These are phyloP conservation scores for Glaciozyma martinii DNA, from an alignment of 768 basidiomycete species.

Conservation along the genomic window DNA sequence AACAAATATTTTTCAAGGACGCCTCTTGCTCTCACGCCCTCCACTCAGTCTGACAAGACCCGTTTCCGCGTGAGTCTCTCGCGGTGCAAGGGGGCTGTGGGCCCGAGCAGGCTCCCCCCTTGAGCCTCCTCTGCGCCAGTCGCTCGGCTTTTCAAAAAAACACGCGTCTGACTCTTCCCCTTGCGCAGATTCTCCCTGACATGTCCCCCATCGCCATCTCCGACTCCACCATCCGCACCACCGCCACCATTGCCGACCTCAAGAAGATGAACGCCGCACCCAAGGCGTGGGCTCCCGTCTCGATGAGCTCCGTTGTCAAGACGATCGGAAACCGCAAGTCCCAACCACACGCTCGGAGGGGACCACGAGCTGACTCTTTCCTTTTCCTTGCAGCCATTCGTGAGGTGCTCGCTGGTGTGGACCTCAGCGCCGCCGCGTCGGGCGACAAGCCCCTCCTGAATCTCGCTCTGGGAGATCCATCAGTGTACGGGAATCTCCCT, in stretches of 20 bases:
- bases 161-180: too few relatives aligned
- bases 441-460: constrained; percentile 39
- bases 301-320: background rate
- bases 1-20: too few relatives aligned
- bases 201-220: constrained; percentile 9
- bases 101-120: too few relatives aligned
- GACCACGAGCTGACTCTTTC: background rate
- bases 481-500: constrained; percentile 38
- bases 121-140: too few relatives aligned
- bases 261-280: background rate
- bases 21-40: too few relatives aligned
- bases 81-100: too few relatives aligned
- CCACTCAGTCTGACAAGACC: too few relatives aligned
- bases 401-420: constrained; percentile 21
- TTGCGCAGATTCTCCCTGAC: background rate
- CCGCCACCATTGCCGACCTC: background rate
- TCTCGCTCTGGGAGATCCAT: constrained; percentile 40
- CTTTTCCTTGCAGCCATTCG: constrained; percentile 21
- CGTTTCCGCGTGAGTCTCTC: too few relatives aligned
- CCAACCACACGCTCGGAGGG: too few relatives aligned
- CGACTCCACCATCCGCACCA: background rate
- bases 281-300: background rate
- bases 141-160: too few relatives aligned
- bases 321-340: constrained; percentile 1
- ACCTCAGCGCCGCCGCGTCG: constrained; percentile 19